phyloP scores from a whole-genome alignment of 345 rosid genomes.

The Moricandia arvensis region DNA sequence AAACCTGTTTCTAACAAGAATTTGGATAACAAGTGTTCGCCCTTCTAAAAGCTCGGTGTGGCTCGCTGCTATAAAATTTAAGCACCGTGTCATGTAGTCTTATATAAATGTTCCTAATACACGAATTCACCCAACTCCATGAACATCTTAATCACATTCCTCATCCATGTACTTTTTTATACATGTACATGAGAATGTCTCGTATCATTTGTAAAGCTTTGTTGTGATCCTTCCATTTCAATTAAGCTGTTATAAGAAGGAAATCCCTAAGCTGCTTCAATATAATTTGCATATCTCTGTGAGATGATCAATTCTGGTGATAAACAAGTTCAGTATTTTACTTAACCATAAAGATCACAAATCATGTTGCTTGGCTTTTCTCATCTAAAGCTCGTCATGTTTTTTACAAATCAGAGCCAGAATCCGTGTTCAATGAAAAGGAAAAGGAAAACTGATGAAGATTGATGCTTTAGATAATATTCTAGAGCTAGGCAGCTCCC shows the following conservation, averaged over 20 bases:
- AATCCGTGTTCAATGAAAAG: too few species aligned
- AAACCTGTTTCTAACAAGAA: too few species aligned
- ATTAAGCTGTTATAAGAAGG: slow-evolving; percentile 83
- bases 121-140: slow-evolving; percentile 89
- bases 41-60: too few species aligned
- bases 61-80: too few species aligned
- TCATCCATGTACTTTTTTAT: slow-evolving; percentile 38
- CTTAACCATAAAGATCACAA: too few species aligned
- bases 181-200: slow-evolving; percentile 32
- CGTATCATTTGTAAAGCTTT: slow-evolving; percentile 89
- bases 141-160: slow-evolving; percentile 88
- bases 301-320: slow-evolving; percentile 87
- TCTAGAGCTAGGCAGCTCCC: too few species aligned
- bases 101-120: slow-evolving; percentile 94
- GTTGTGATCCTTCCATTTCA: slow-evolving; percentile 95
- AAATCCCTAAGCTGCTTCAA: slow-evolving; percentile 92
- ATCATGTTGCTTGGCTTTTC: neutral
- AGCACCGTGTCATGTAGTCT: slow-evolving; percentile 46
- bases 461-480: too few species aligned
- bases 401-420: neutral
- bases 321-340: too few species aligned
- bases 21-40: too few species aligned
- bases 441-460: too few species aligned
- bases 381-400: neutral
- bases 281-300: slow-evolving; percentile 64